Base-by-base conservation (phyloP, 2,329 filamentous ascomycete genomes). In the Epichloe gansuensis region DNA sequence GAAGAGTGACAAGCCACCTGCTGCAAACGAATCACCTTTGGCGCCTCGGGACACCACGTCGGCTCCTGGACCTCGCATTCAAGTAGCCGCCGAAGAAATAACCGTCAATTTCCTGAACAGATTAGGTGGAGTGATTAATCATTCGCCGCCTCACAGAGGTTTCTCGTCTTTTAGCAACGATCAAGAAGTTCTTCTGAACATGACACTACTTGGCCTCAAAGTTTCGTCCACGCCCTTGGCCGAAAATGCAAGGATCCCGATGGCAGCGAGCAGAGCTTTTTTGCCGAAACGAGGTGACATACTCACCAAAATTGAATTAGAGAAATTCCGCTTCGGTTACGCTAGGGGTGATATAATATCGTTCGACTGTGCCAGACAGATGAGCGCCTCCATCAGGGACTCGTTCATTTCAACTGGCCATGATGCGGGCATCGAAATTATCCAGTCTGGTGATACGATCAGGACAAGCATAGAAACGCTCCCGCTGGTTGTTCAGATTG, bases 401-500 rank as follows among this genome's bases (percentile, higher is more conserved):
- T 74, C 76, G 0, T 78, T 81, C 54, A 73, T 79, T 1, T 71
- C 76, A 1, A 68, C 72, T 5, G 80, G 80, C 1, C 70, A 78
- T 23, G 81, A 85, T 58, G 60, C 85, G 9, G 76, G 75, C 1
- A 62, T 82, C 41, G 77, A 75, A 53, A 64, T 82, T 27, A 61
- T 68, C 0, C 74, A 76, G 57, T 67, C 71, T 2, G 55, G 66
- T 1, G 68, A 71, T 1, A 67, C 65, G 5, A 74, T 69, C 13
- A 71, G 71, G 52, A 76, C 86, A 15, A 81, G 86, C 35, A 64
- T 95, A 13, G 79, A 81, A 50, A 94, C 89, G 0, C 74, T 94
- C 9, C 89, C 90, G 5, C 66, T 96, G 2, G 80, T 84, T 53
- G 65, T 95, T 9, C 78, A 82, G 52, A 68, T 97, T 41, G 87